Evolutionary conservation across 352 stramenopile genomes (phyloP), one percentile per base, ranked within the genome.

Genomic region (Phytophthora pistaciae): DNA sequence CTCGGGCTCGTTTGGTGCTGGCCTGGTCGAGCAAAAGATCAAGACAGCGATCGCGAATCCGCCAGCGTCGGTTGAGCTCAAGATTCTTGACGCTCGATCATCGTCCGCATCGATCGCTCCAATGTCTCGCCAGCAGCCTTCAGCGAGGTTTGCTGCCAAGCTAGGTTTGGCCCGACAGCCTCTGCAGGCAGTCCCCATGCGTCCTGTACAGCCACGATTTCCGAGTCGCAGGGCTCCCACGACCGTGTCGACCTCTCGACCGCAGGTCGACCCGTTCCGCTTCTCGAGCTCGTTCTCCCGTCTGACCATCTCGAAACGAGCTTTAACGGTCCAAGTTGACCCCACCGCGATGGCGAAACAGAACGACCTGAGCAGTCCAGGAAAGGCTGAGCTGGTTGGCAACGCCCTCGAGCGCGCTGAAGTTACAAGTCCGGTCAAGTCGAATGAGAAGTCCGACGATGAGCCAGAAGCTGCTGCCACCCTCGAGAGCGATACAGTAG

Each of bases 21-120:
- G 84, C 11, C 66, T 88, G 3, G 64, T 94, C 7, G 85, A 94
- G 46, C 68, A 87, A 38, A 80, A 79, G n/a, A 77, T 89, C 38
- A 77, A 89, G 42, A 70, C 73, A 16, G 82, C 78, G 11, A 70
- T 88, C 49, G 64, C 56, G 23, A 77, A 66, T 42, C 38, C 40
- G 14, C 56, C 58, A 13, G 54, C 61, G 23, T 60, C 40, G 49
- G 29, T 50, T 11, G 33, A 69, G 23, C 70, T 56, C 16, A 60
- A 60, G 21, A 23, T 62, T 27, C 56, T 81, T 44, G 50, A 65
- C 20, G n/a, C 27, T 20, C 27, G 23, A 23, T 57, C 38, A 44
- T 16, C 46, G 13, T 23, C 11, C 48, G 25, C 50, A 18, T 21
- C 44, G 18, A 70, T 29, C 6, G 48, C 44, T 5, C 55, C 25